Evolutionary conservation across 768 basidiomycete genomes (phyloP).

Genomic region (Albatrellus ellisii): DNA sequence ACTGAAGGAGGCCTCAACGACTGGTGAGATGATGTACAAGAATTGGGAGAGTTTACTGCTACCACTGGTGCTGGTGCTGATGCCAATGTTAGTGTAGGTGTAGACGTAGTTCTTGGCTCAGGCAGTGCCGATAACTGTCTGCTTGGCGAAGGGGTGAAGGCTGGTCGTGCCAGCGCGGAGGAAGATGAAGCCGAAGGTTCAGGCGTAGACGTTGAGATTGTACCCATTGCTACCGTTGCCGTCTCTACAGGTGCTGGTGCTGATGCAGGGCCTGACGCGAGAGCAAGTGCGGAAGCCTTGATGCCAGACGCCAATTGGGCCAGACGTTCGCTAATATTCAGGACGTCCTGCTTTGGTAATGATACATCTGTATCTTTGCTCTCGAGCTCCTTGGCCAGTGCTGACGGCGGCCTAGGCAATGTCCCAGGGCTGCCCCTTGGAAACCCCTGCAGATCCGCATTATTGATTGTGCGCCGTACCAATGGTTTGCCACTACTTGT

Average conservation of each 20-base stretch:
- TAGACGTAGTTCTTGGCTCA: too few relatives aligned
- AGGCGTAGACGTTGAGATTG: too few relatives aligned
- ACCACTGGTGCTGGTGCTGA: too few relatives aligned
- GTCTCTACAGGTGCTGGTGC: too few relatives aligned
- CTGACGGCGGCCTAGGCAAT: background rate
- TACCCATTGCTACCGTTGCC: too few relatives aligned
- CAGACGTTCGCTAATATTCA: constrained; percentile 10
- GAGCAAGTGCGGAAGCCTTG: background rate
- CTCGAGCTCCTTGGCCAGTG: background rate
- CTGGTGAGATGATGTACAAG: too few relatives aligned
- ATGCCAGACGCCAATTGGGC: constrained; percentile 9
- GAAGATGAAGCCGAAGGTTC: too few relatives aligned
- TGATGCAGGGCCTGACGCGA: constrained; percentile 2
- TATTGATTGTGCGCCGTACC: background rate
- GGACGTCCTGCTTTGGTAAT: background rate
- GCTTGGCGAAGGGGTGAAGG: too few relatives aligned
- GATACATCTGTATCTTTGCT: background rate
- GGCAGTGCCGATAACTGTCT: too few relatives aligned
- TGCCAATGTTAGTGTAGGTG: too few relatives aligned
- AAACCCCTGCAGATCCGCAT: background rate
- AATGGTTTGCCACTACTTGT: background rate
- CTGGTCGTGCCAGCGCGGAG: too few relatives aligned
- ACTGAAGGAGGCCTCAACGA: constrained; percentile 3
- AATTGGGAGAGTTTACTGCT: too few relatives aligned
- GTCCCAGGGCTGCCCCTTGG: constrained; percentile 2